A percentile compares a stretch with the other conserved stretches of the same genome.
phyloP scores from a whole-genome alignment of 2,329 filamentous ascomycete species.

The Parastagonospora nodorum region DNA sequence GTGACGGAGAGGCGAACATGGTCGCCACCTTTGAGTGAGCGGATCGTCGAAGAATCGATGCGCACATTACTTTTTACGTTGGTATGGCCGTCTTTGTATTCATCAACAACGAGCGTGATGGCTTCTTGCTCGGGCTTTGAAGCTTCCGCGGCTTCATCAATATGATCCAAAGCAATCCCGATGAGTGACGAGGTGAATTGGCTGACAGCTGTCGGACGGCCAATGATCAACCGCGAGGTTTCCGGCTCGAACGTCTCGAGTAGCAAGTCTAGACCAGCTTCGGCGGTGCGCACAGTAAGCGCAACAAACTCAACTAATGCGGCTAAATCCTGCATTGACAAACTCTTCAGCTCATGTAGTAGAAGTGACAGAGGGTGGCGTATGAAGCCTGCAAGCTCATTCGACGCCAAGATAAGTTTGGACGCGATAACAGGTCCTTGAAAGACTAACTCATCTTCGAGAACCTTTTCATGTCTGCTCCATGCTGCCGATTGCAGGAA shows the following conservation, averaged over 20 bases:
- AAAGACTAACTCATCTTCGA: slow-evolving; percentile 17
- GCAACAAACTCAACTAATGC: slow-evolving; percentile 41
- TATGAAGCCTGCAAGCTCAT: slow-evolving; percentile 31
- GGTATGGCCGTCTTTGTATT: slow-evolving; percentile 11
- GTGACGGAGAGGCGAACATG: slow-evolving; percentile 46
- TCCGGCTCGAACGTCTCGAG: slow-evolving; percentile 43
- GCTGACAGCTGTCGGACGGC: slow-evolving; percentile 23
- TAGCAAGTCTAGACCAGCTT: slow-evolving; percentile 41
- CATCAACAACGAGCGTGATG: slow-evolving; percentile 13
- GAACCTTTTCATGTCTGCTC: slow-evolving; percentile 14
- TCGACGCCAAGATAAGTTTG: slow-evolving; percentile 25
- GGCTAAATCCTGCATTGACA: slow-evolving; percentile 33
- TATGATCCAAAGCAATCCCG: slow-evolving; percentile 49
- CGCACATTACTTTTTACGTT: slow-evolving; percentile 22
- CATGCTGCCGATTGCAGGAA: slow-evolving; percentile 23
- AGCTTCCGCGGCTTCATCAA: slow-evolving; percentile 40
- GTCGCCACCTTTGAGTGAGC: slow-evolving; percentile 22
- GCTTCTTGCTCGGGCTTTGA: slow-evolving; percentile 10
- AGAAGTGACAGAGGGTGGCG: slow-evolving; percentile 32
- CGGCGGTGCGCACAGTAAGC: slow-evolving; percentile 37
- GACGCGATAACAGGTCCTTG: slow-evolving; percentile 19
- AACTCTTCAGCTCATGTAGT: slow-evolving; percentile 24
- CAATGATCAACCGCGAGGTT: slow-evolving; percentile 32
- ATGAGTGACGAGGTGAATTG: slow-evolving; percentile 43
- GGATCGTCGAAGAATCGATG: slow-evolving; percentile 19